phyloP scores from a whole-genome alignment of 2,329 filamentous ascomycete species.

The Chaetothyriales sp. region DNA sequence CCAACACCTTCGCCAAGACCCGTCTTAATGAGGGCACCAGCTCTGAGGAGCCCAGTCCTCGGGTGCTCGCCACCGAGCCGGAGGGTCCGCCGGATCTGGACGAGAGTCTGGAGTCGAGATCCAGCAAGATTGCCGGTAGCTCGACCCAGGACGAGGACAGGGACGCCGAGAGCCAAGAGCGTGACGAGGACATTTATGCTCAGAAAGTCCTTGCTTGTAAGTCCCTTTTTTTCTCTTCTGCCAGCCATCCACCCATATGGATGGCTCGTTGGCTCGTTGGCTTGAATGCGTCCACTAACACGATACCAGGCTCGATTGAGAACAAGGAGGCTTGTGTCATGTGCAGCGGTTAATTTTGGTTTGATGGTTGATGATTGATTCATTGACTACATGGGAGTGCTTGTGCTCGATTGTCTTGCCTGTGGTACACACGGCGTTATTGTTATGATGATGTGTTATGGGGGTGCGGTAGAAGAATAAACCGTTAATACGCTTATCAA shows the following conservation, averaged over 20 bases:
- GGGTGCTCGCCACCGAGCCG: constrained; percentile 61
- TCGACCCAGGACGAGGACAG: constrained; percentile 55
- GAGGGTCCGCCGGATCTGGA: constrained; percentile 42
- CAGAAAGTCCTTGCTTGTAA: constrained; percentile 80
- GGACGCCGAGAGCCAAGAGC: constrained; percentile 55
- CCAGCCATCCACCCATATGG: no score
- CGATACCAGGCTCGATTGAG: constrained; percentile 65
- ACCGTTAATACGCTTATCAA: no score
- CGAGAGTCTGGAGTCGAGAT: constrained; percentile 42
- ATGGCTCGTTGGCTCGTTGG: background rate
- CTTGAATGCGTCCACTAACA: constrained; percentile 22
- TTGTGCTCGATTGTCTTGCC: no score
- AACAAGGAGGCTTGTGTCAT: constrained; percentile 91
- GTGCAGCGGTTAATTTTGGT: constrained; percentile 64
- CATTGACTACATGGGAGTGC: no score
- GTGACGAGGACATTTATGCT: constrained; percentile 88
- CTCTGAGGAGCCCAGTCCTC: constrained; percentile 62
- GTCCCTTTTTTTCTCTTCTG: constrained; percentile 22
- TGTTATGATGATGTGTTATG: no score
- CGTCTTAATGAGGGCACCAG: constrained; percentile 55
- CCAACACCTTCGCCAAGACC: constrained; percentile 23
- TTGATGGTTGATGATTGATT: no score
- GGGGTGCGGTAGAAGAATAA: no score
- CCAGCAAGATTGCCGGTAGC: constrained; percentile 28
- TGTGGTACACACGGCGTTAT: no score